Evolutionary conservation across 75 land plant genomes (phyloP).

Genomic region (Ceratopteris richardii): DNA sequence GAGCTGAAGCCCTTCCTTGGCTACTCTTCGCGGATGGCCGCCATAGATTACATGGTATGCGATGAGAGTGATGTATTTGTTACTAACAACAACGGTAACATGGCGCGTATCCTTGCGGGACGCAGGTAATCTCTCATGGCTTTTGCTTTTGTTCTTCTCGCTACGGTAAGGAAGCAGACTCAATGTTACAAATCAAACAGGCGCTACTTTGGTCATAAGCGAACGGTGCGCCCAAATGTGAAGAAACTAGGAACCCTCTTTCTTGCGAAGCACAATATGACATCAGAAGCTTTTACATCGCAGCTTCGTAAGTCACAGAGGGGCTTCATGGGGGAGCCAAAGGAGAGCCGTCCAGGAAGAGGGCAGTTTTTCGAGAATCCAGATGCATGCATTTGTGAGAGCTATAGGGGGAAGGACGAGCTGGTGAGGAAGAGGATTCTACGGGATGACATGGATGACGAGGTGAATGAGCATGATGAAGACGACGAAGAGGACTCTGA

Average conservation of each 20-base stretch:
- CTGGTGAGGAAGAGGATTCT: background rate
- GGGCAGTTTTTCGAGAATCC: constrained; percentile 88
- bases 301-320: constrained; percentile 59
- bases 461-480: background rate
- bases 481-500: background rate
- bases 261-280: constrained; percentile 44
- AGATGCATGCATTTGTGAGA: constrained; percentile 50
- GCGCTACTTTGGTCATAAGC: constrained; percentile 86
- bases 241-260: constrained; percentile 66
- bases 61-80: constrained; percentile 96
- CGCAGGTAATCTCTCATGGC: constrained; percentile 45
- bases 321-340: constrained; percentile 98
- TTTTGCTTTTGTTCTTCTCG: background rate
- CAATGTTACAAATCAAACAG: constrained; percentile 19
- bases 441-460: background rate
- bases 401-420: constrained; percentile 12
- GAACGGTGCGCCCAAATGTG: constrained; percentile 90
- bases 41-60: constrained; percentile 90
- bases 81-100: constrained; percentile 97
- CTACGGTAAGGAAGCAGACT: background rate
- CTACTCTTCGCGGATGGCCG: constrained; percentile 94
- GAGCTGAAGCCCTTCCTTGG: constrained; percentile 63
- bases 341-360: constrained; percentile 71
- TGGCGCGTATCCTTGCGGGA: constrained; percentile 97
- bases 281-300: constrained; percentile 59